Evolutionary conservation across 495 filamentous ascomycete genomes (phyloP), one percentile per base, ranked within the genome.

Genomic region (Hypoxylon intermedium): DNA sequence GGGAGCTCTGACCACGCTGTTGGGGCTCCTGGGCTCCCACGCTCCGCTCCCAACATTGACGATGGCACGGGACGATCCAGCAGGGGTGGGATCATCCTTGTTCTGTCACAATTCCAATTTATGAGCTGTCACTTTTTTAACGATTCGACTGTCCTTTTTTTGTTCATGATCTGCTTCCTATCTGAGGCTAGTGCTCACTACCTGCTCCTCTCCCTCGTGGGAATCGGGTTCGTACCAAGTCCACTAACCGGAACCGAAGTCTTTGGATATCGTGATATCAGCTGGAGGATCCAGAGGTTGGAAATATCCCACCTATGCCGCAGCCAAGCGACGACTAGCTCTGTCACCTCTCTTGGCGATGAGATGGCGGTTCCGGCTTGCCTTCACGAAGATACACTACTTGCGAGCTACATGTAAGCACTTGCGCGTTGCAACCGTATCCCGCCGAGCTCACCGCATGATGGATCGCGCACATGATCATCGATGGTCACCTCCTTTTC

Each of bases 51-150:
- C 37, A 58, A 50, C 56, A 16, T 24, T 43, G 21, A 53, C 48
- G 30, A 45, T 62, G 54, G 61, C 55, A 65, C 62, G 62, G 62
- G 62, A 60, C 56, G 62, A 60, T 65, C 62, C 44, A 56, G 46
- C 55, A 59, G 55, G 61, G 48, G 37, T 20, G 11, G 37, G 54
- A 34, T 65, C 20, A 57, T 47, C 62, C 62, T 37, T 65, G 62
- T 51, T 56, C 51, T 44, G 49, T 65, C 55, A 60, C 19, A 56
- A 65, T 44, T 34, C 5, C 5, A 15, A 45, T 54, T 65, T 60
- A 18, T 65, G 56, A 65, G 31, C 40, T 65, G 62, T 65, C 62
- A 65, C 16, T 52, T 65, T 57, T 60, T 21, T 12, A 16, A 19
- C 56, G 62, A 65, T 65, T 54, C 43, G 15, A 28, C 20, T 40